Evolutionary conservation across 129 eudicot species (phyloP), one percentile per base, ranked within the genome.

Genomic region (Pulicaria dysenterica): DNA sequence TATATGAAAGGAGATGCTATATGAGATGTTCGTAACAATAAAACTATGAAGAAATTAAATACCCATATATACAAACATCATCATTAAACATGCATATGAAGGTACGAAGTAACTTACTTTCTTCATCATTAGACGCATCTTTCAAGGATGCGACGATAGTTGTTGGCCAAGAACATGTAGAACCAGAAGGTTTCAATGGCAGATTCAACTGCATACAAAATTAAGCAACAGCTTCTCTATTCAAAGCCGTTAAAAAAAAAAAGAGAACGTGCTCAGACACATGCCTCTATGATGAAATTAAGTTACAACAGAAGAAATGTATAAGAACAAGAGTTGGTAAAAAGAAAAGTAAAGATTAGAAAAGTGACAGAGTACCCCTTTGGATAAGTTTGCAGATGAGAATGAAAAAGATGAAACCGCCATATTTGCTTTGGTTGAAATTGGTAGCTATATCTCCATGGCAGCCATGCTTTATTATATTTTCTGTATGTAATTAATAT

Each of bases 341-440:
- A 40, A 64, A 15, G 11, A 51, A 7, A 2, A 41, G 37, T 54
- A n/a, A 43, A 62, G 48, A 24, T 11, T 74, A 17, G 15, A 46
- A 1, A 34, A 60, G 36, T 54, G 62, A 55, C 81, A 59, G 51
- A 88, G 31, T 24, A 24, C 95, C 95, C 73, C 75, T 74, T 61
- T 81, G 54, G 81, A 55, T 38, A 83, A 73, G 69, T 53, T 80
- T 36, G 83, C 51, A 10, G 87, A 56, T 64, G 86, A 66, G 79
- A 86, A 83, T 15, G 95, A 81, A 76, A 81, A 76, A 14, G 89
- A 83, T 81, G 91, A 81, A 83, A 74, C 85, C 36, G 91, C 95
- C 95, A 88, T 88, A 77, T 56, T 42, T 83, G 69, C 12, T 39
- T 61, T 24, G 31, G 12, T 69, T 70, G 56, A 61, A 56, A 70